A percentile compares a stretch with the other conserved stretches of the same genome.
phyloP scores from a whole-genome alignment of 805 yeast genomes.

The Candida broadrunensis region DNA sequence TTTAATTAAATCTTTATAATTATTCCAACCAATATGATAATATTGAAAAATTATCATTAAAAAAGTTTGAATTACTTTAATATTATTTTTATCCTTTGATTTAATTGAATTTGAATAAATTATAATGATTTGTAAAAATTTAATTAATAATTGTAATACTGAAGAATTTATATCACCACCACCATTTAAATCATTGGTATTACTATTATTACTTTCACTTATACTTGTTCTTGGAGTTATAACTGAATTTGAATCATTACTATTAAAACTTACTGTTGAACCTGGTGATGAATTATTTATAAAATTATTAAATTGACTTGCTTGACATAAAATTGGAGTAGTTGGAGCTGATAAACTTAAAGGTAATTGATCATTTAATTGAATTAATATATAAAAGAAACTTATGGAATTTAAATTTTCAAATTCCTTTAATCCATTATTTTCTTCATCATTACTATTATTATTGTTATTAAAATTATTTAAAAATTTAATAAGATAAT shows the following conservation, averaged over 20 bases:
- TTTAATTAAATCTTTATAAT: slow-evolving; percentile 28
- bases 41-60: slow-evolving; percentile 30
- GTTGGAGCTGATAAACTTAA: slow-evolving; percentile 44
- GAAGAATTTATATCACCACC: slow-evolving; percentile 9
- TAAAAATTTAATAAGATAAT: slow-evolving; percentile 18
- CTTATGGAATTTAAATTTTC: slow-evolving; percentile 24
- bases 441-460: too few species aligned
- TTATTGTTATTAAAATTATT: slow-evolving; percentile 13
- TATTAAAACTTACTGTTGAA: not conserved
- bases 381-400: slow-evolving; percentile 33
- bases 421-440: slow-evolving; percentile 26
- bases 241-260: not conserved
- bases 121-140: slow-evolving; percentile 31
- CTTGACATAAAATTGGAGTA: slow-evolving; percentile 28
- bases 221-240: not conserved
- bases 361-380: slow-evolving; percentile 41
- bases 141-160: slow-evolving; percentile 25
- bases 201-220: not conserved
- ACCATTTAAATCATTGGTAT: not conserved
- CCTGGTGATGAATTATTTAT: slow-evolving; percentile 2
- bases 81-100: slow-evolving; percentile 24
- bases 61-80: slow-evolving; percentile 30
- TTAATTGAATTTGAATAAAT: slow-evolving; percentile 33
- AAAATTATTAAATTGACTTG: slow-evolving; percentile 1
- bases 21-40: slow-evolving; percentile 43